Evolutionary conservation across 345 rosid genomes (phyloP).

Genomic region (Raphanus raphanistrum): DNA sequence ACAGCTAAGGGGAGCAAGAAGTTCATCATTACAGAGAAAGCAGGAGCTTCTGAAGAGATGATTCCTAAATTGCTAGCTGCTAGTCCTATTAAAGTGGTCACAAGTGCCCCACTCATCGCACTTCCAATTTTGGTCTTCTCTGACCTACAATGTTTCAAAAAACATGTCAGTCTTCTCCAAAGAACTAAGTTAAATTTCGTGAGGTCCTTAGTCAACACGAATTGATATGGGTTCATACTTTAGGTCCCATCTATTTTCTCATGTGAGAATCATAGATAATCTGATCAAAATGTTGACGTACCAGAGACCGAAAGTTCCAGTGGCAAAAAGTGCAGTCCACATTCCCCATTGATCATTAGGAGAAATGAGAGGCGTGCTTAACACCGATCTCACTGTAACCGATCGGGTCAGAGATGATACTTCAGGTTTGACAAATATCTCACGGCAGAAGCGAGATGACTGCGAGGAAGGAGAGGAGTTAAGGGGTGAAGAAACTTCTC

Average conservation of each 20-base stretch:
- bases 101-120: neutral
- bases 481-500: conserved; percentile 5
- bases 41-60: neutral
- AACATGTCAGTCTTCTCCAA: neutral
- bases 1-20: conserved; percentile 68
- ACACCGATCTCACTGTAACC: conserved; percentile 52
- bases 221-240: neutral
- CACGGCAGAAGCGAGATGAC: conserved; percentile 16
- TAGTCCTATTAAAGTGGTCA: neutral
- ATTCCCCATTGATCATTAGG: conserved; percentile 79
- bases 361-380: conserved; percentile 63
- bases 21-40: conserved; percentile 43
- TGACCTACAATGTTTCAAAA: neutral
- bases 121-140: neutral
- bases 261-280: neutral
- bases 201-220: neutral
- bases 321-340: conserved; percentile 78
- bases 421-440: conserved; percentile 28
- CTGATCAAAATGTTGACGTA: conserved; percentile 25
- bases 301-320: conserved; percentile 84
- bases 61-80: neutral
- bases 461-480: conserved; percentile 25
- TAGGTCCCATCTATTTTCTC: neutral
- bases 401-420: conserved; percentile 29
- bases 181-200: neutral